Evolutionary conservation across 202 grass and related monocot genomes (phyloP), one percentile per base, ranked within the genome.

Genomic region (Hordeum pubiflorum): DNA sequence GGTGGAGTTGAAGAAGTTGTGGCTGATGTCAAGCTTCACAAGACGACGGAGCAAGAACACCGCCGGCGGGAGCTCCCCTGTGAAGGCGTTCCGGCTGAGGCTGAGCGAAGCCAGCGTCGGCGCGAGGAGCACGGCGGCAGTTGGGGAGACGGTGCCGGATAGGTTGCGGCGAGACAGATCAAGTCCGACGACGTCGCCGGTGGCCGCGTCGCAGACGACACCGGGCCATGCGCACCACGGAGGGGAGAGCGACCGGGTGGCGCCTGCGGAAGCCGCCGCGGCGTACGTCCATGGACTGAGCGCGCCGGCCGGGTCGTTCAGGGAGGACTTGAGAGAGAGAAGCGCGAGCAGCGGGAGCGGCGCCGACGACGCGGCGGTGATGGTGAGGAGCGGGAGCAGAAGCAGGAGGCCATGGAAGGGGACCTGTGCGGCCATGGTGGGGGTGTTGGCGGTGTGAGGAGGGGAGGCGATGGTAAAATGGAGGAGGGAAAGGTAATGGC

Each of bases 141-240:
- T 87, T 1, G 80, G 5, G 4, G 92, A 37, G 65, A 97, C 44
- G 12, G 68, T 61, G 14, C 95, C 95, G 14, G 95, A 94, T 10
- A 97, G 88, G 83, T 94, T 97, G 44, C 84, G 82, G n/a, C 87
- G 71, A 44, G 95, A 93, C 34, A 97, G 83, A 76, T 97, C 92
- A 62, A 97, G 20, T 10, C 68, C 83, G 11, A 64, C 77, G 62
- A 97, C 10, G 70, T 71, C 86, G 2, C 90, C 92, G 1, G 72
- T 91, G 20, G 87, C 14, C 0, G 64, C 32, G 84, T 86, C 75
- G 58, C 95, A 97, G 4, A 71, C 12, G 5, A 97, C 89, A 2
- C 88, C 90, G 0, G 88, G 67, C 94, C 94, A 97, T 41, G 82
- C 40, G 87, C 95, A 97, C 95, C 95, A 97, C 6, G 90, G 92